Evolutionary conservation across 768 basidiomycete species (phyloP), one percentile per base, ranked within the genome.

Genomic region (Clitopilus passeckerianus): DNA sequence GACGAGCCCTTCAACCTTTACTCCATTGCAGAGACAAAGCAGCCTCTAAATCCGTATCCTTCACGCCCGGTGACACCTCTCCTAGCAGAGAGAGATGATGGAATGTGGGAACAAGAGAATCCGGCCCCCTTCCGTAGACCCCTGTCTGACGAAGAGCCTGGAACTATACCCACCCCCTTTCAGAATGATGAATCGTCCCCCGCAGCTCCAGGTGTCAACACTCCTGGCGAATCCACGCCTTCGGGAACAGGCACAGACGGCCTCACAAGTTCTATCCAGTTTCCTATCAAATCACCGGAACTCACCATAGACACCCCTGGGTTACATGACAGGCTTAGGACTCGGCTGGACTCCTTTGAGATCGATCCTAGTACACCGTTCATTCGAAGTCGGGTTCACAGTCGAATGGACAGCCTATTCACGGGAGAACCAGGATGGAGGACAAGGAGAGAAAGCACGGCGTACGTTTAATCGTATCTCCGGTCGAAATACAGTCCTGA

Each of bases 361-460:
- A 84, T 86, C 50, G 90, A 93, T 52, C 76, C 76, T 5, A 72
- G 83, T 15, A 87, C 91, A 5, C 90, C 91, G 10, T 93, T 93
- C 71, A 87, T 92, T 64, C 82, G 92, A 54, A 94, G 91, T 71
- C 85, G 92, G 50, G 91, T 87, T 7, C 91, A 89, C 60, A 93
- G 92, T 68, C 79, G 90, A 55, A 72, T 92, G 54, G 88, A 91
- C 61, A 78, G 71, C 58, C 70, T 85, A 44, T 70, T 74, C 33
- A 79, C 70, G 18, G 66, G 78, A 2, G 91, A 93, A 64, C 79
- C 86, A 33, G 90, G 89, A 5, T 96, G 94, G 94, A 80, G 94
- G 55, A 91, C 87, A 10, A 79, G 93, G 65, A 81, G 91, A 54
- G 93, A 95, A 72, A 94, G 93, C 64, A 93, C 91, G 27, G 91